phyloP scores from a whole-genome alignment of 306 rosid genomes.

The Elaeagnus macrophylla region DNA sequence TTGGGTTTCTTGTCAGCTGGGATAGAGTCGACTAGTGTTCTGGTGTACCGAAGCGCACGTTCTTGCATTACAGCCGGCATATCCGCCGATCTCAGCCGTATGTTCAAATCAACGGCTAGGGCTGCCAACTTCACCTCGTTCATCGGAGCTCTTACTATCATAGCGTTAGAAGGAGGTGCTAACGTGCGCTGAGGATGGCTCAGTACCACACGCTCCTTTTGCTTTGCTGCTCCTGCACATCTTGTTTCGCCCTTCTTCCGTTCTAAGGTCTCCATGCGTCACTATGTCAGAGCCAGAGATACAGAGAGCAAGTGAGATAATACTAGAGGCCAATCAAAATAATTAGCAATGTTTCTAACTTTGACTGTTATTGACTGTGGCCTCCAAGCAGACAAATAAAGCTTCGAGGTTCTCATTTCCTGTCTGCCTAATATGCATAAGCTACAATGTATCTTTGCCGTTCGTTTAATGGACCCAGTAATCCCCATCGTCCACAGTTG shows the following conservation, averaged over 20 bases:
- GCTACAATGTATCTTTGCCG: background rate
- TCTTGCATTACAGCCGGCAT: constrained; percentile 21
- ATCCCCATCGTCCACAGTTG: too few species aligned
- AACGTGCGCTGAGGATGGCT: background rate
- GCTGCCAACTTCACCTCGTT: constrained; percentile 14
- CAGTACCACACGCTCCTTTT: background rate
- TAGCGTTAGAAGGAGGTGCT: background rate
- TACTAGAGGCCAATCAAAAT: background rate
- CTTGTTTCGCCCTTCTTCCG: background rate
- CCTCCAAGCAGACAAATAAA: too few species aligned
- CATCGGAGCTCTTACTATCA: background rate
- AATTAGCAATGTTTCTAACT: background rate
- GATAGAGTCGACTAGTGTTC: constrained; percentile 15
- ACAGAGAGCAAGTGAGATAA: background rate
- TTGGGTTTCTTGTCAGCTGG: constrained; percentile 7
- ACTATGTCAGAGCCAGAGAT: background rate
- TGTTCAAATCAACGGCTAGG: constrained; percentile 18
- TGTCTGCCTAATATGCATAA: background rate
- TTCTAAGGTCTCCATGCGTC: background rate
- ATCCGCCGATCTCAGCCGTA: constrained; percentile 23
- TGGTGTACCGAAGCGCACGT: constrained; percentile 17
- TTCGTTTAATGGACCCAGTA: background rate
- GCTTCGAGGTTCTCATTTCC: background rate
- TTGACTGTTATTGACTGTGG: constrained; percentile 6
- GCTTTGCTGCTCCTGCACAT: constrained; percentile 6